Evolutionary conservation across 805 yeast genomes (phyloP), one percentile per base, ranked within the genome.

Genomic region (Vanderwaltozyma verrucispora): DNA sequence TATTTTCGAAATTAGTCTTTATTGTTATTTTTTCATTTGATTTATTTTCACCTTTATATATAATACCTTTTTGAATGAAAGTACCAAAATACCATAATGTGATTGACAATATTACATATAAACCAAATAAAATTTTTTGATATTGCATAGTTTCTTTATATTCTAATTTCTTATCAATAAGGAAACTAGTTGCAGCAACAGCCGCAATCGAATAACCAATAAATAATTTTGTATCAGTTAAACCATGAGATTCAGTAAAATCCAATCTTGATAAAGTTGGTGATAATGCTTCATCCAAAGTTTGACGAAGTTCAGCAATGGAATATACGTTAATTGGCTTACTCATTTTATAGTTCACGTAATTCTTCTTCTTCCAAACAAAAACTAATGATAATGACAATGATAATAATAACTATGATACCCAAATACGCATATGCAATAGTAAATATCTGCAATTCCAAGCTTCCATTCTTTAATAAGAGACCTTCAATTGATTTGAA

Each of bases 151-250:
- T 60, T 3, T 74, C 71, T 9, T 62, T 48, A 44, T 70, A 74
- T 4, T 51, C 42, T 32, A 60, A 50, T 41, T 72, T 70, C 56
- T 74, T 74, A 45, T 75, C 82, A 30, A 71, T 45, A 16, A 60
- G 52, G 48, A 65, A 75, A 35, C 77, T 65, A 2, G 55, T 48
- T 4, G 64, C 80, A 9, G 78, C 74, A 14, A 72, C 55, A 2
- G 59, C 52, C 7, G 70, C 78, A 23, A 74, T 69, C 15, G 64
- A 44, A 40, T 69, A 65, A 1, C 80, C 80, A 36, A 75, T 55
- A 5, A 64, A 70, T 32, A 75, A 54, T 49, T 70, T 73, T 14
- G 64, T 50, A 50, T 75, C 82, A 27, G 48, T 42, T 30, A 55
- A 36, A 14, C 32, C 38, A 36, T 44, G 50, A 1, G 47, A 37